Evolutionary conservation across 495 filamentous ascomycete species (phyloP).

Genomic region (Hyaloscypha variabilis): DNA sequence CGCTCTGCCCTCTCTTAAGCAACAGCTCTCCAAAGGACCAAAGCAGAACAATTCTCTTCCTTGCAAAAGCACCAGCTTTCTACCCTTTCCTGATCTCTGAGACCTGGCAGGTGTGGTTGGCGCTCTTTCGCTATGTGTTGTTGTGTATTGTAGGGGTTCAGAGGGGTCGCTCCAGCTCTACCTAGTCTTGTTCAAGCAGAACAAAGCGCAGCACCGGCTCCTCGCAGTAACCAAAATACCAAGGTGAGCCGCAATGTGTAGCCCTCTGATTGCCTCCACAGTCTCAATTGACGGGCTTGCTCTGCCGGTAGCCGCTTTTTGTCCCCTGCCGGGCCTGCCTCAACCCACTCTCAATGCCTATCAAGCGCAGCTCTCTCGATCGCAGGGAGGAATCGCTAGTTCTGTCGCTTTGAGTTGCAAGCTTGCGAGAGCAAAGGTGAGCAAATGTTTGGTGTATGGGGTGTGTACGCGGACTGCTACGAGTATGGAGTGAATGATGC

Average conservation of each 20-base stretch:
- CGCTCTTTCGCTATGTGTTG: not conserved
- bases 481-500: not conserved
- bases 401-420: too few relatives aligned
- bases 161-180: not conserved
- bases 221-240: not conserved
- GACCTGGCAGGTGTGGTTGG: not conserved
- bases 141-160: not conserved
- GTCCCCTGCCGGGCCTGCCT: not conserved
- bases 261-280: not conserved
- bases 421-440: not conserved
- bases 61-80: not conserved
- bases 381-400: too few relatives aligned
- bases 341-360: not conserved
- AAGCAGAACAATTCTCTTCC: not conserved
- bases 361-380: too few relatives aligned
- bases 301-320: not conserved
- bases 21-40: not conserved
- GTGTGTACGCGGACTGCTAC: not conserved
- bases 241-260: not conserved
- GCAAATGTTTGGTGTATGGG: not conserved
- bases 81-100: not conserved
- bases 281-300: not conserved
- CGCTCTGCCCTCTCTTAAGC: not conserved
- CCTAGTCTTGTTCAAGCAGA: not conserved
- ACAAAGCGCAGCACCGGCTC: not conserved